Evolutionary conservation across 2,329 filamentous ascomycete species (phyloP), one percentile per base, ranked within the genome.

Genomic region (Thelonectria blattea): DNA sequence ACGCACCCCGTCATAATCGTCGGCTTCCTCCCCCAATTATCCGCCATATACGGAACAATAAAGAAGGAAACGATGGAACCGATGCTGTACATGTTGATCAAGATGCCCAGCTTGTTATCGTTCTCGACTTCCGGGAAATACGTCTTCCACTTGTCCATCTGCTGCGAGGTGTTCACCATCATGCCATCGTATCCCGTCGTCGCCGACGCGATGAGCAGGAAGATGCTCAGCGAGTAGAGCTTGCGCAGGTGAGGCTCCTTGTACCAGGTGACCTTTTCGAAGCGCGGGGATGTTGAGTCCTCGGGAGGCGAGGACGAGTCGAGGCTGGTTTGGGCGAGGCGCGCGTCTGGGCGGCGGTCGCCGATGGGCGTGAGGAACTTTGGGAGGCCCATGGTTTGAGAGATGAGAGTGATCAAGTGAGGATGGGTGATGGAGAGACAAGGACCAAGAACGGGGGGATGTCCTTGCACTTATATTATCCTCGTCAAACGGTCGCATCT

Each of bases 171-270:
- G 73, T 87, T 87, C 71, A 86, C 77, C 61, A 86, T 76, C 80
- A 84, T 83, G 56, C 85, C 84, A 74, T 88, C 85, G 69, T 87
- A 88, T 54, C 85, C 85, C 8, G 84, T 87, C 30, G 85, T 87
- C 45, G 85, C 85, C 30, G 85, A 87, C 12, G 83, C 85, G 58
- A 88, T 76, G 72, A 85, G 83, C 58, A 88, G 77, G 60, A 87
- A 80, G 18, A 79, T 73, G 60, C 78, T 79, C 70, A 81, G 79
- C 52, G 78, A 78, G 69, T 87, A 87, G 11, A 87, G 79, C 70
- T 79, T 83, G 53, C 85, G 78, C 55, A 88, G 74, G 68, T 85
- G 82, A 39, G 83, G 83, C 64, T 87, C 83, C 66, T 75, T 79
- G 62, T 78, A 82, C 85, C 85, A 88, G 56, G 74, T 80, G 20